Evolutionary conservation across 306 rosid genomes (phyloP).

Genomic region (Castanea crenata): DNA sequence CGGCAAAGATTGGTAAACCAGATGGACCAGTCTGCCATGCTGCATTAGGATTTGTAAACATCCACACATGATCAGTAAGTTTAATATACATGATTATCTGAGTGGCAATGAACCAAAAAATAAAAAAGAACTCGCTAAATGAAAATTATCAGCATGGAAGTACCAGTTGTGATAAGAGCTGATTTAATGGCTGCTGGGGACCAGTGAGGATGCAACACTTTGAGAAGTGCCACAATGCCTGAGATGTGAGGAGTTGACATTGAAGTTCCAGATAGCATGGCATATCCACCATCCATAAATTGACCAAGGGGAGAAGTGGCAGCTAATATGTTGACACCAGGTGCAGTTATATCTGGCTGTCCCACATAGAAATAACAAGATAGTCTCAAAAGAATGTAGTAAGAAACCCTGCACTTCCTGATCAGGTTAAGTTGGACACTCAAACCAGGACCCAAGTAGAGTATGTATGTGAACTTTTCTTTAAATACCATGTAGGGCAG

Average conservation of each 20-base stretch:
- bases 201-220: slow-evolving; percentile 44
- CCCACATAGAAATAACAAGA: neutral
- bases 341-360: slow-evolving; percentile 62
- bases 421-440: neutral
- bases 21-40: slow-evolving; percentile 46
- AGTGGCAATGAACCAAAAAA: neutral
- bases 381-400: neutral
- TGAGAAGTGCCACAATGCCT: slow-evolving; percentile 50
- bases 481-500: neutral
- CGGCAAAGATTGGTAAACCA: slow-evolving; percentile 44
- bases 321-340: slow-evolving; percentile 43
- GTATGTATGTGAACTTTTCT: neutral
- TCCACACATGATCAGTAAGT: neutral
- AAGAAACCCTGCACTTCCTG: neutral
- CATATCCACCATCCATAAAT: slow-evolving; percentile 17
- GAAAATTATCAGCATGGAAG: neutral
- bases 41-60: slow-evolving; percentile 15
- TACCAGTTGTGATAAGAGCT: slow-evolving; percentile 55
- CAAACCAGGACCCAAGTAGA: too few species aligned
- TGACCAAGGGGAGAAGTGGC: slow-evolving; percentile 22
- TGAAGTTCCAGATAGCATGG: slow-evolving; percentile 45
- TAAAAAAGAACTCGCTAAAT: neutral
- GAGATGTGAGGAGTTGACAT: slow-evolving; percentile 57
- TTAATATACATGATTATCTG: neutral
- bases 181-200: slow-evolving; percentile 58